A percentile compares a stretch with the other conserved stretches of the same genome.
Evolutionary conservation across 495 filamentous ascomycete species (phyloP).

Genomic region (Neurospora sp.): DNA sequence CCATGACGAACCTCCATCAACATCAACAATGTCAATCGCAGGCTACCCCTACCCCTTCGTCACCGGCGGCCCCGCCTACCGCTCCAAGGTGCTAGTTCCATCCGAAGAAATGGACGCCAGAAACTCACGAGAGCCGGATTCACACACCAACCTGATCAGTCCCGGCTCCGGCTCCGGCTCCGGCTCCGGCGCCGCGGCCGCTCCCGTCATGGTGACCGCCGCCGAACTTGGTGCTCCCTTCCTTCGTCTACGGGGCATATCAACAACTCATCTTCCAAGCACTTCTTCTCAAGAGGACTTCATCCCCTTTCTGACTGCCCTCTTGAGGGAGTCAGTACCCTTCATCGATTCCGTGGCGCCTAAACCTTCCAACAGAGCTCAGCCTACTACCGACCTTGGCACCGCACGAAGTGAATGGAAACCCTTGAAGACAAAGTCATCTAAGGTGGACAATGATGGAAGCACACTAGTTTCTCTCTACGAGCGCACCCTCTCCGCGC

Average conservation of each 20-base stretch:
- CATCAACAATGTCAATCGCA: background rate
- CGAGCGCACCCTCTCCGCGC: constrained; percentile 29
- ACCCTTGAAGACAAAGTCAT: constrained; percentile 31
- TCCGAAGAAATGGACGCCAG: background rate
- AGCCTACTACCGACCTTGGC: background rate
- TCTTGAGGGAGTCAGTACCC: constrained; percentile 46
- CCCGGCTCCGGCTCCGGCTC: background rate
- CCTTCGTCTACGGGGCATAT: constrained; percentile 33
- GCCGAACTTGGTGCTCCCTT: background rate
- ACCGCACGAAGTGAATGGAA: constrained; percentile 28
- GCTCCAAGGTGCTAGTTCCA: background rate
- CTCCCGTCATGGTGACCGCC: background rate
- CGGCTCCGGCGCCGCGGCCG: background rate
- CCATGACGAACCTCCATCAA: background rate
- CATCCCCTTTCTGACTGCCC: constrained; percentile 26
- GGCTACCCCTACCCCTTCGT: background rate
- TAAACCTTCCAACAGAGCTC: constrained; percentile 12
- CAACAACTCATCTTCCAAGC: constrained; percentile 29
- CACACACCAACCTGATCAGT: background rate
- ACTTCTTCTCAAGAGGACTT: constrained; percentile 17
- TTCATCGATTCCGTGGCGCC: constrained; percentile 42
- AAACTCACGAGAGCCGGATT: background rate
- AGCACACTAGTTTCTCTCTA: constrained; percentile 34
- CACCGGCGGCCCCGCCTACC: background rate
- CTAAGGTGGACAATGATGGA: constrained; percentile 29